Evolutionary conservation across 805 yeast genomes (phyloP), one percentile per base, ranked within the genome.

Genomic region (Dipodascus albidus): DNA sequence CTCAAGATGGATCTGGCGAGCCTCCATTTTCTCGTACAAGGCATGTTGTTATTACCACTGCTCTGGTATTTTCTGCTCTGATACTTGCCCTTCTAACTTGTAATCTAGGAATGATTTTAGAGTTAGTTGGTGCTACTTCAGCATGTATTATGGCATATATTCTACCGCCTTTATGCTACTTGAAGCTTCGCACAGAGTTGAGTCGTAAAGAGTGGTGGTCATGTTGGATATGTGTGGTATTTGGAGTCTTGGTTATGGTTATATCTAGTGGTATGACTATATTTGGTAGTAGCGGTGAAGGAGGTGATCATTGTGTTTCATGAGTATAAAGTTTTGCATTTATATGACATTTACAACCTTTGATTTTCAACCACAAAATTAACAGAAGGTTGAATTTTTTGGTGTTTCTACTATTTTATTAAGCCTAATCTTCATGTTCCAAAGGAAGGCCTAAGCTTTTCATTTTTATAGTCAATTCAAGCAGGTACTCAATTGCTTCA

Each of bases 111-210:
- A 85, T 93, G 11, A 83, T 91, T 24, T 73, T 90, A 44, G 97
- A 91, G 64, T 74, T 90, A 2, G 89, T 88, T 31, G 98, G 98
- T 1, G 90, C 96, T 0, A 85, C 96, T 0, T 85, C 96, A 0
- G 97, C 97, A 0, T 87, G 95, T 19, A 72, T 86, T 41, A 83
- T 91, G 84, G 97, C 98, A 0, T 90, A 87, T 64, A 87, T 90
- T 21, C 70, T 90, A 17, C 98, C 98, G 0, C 96, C 96, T 2
- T 65, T 83, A 65, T 90, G 96, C 61, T 85, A 77, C 61, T 66
- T 88, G 56, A 80, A 83, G 57, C 75, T 90, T 11, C 17, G 44
- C 6, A 38, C 44, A n/a, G 44, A 38, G 20, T 4, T 19, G 6
- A 17, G 14, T n/a, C 9, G 44, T 14, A 38, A 38, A 14, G 44